A percentile compares a stretch with the other conserved stretches of the same genome.
These are phyloP conservation scores for Samsoniella hepiali DNA, from an alignment of 2,329 filamentous ascomycete species.

Conservation along the genomic window DNA sequence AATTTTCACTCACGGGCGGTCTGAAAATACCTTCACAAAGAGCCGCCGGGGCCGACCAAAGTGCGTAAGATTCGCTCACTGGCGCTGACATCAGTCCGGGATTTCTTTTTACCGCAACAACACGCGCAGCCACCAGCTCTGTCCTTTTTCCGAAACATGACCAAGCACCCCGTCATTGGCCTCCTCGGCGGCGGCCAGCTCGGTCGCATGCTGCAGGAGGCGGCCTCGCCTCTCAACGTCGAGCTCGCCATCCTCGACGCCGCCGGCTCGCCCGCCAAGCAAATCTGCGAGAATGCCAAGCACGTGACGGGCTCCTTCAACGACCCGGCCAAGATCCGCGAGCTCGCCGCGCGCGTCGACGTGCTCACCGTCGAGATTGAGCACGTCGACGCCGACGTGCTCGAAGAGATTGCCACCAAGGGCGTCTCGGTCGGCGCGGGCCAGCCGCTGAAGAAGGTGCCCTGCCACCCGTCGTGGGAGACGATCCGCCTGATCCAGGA, in stretches of 20 bases:
- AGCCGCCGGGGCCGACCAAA: too few species aligned
- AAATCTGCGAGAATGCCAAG: slow-evolving; percentile 70
- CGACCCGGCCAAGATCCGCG: slow-evolving; percentile 71
- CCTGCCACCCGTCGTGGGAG: slow-evolving; percentile 77
- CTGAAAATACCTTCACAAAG: not conserved
- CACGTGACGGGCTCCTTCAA: slow-evolving; percentile 89
- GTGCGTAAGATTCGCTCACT: not conserved
- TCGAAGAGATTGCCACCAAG: slow-evolving; percentile 73
- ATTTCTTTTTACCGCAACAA: not conserved
- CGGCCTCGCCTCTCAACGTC: slow-evolving; percentile 71
- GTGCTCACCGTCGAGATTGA: slow-evolving; percentile 93
- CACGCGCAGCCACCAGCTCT: too few species aligned
- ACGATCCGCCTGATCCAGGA: slow-evolving; percentile 89
- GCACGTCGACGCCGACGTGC: slow-evolving; percentile 84
- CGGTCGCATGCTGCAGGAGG: slow-evolving; percentile 90
- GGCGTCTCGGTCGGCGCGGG: slow-evolving; percentile 54
- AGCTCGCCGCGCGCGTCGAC: slow-evolving; percentile 73
- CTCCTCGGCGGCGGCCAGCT: slow-evolving; percentile 67
- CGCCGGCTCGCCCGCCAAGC: slow-evolving; percentile 75
- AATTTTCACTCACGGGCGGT: not conserved
- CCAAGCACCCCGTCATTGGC: slow-evolving; percentile 43
- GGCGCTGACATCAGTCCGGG: not conserved
- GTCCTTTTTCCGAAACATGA: slow-evolving; percentile 24
- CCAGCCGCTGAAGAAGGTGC: slow-evolving; percentile 45
- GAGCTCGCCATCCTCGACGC: slow-evolving; percentile 77